phyloP scores from a whole-genome alignment of 2,329 filamentous ascomycete genomes.

The Cladosporium phlei region DNA sequence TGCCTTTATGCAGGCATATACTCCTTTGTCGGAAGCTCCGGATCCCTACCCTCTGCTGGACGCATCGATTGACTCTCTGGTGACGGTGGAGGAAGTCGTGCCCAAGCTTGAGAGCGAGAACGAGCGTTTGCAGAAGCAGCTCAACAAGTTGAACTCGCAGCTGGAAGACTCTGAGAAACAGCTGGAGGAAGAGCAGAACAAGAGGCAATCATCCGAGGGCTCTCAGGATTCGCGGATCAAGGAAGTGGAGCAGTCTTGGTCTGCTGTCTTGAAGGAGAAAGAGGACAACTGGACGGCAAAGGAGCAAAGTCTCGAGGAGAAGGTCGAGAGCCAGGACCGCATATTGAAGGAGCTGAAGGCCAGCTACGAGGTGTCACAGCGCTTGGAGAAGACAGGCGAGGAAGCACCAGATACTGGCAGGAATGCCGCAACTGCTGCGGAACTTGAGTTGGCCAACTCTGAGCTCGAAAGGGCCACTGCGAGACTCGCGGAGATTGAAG shows the following conservation, averaged over 20 bases:
- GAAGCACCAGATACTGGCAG: slow-evolving; percentile 53
- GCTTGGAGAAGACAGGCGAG: slow-evolving; percentile 67
- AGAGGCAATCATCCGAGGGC: slow-evolving; percentile 70
- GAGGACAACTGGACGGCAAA: slow-evolving; percentile 95
- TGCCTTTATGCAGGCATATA: slow-evolving; percentile 88
- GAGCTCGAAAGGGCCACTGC: slow-evolving; percentile 87
- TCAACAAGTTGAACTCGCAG: slow-evolving; percentile 70
- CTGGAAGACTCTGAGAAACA: slow-evolving; percentile 77
- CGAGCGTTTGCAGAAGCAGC: slow-evolving; percentile 73
- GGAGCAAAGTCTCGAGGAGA: slow-evolving; percentile 85
- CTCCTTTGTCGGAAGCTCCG: slow-evolving; percentile 86
- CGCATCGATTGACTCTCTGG: slow-evolving; percentile 89
- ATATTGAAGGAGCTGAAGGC: slow-evolving; percentile 92
- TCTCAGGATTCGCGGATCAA: slow-evolving; percentile 75
- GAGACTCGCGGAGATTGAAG: slow-evolving; percentile 83
- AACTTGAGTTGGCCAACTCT: slow-evolving; percentile 87
- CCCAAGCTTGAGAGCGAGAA: slow-evolving; percentile 89
- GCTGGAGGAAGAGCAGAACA: slow-evolving; percentile 70
- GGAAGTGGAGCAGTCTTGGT: slow-evolving; percentile 86
- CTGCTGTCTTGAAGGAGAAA: slow-evolving; percentile 84
- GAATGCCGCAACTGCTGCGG: slow-evolving; percentile 72
- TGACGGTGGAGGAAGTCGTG: slow-evolving; percentile 85
- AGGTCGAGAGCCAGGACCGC: slow-evolving; percentile 88
- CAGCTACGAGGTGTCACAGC: slow-evolving; percentile 92
- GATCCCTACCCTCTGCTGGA: slow-evolving; percentile 95